Evolutionary conservation across 2,329 filamentous ascomycete species (phyloP), one percentile per base, ranked within the genome.

Genomic region (Akanthomyces lecanii): DNA sequence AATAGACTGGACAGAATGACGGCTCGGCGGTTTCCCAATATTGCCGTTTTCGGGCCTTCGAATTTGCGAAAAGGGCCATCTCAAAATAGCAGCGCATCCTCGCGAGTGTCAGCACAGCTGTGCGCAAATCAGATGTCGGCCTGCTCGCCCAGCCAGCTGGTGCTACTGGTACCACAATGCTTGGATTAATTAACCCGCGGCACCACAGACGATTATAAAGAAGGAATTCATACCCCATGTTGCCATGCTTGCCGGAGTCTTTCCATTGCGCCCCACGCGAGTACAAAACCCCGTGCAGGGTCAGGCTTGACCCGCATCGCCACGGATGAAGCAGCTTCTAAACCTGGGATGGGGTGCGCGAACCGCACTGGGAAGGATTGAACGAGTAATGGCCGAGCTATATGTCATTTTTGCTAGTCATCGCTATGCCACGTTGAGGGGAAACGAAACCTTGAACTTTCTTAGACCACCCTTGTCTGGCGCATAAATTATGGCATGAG

Each of bases 201-300:
- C 47, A 50, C 58, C 58, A 54, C 58, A 25, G 48, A 28, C 45
- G 40, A 51, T 23, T 21, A 7, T 1, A 53, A 47, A 44, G 28
- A 47, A 36, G 38, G 52, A 54, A 25, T 18, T 28, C 50, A 36
- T 36, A 7, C 33, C 33, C 33, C 33, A 30, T 33, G 28, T 12
- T 18, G 6, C 33, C 8, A 40, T 51, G 8, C 38, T 53, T 61
- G 45, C 25, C 48, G 48, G 58, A 23, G 45, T 54, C 50, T 47
- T 61, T 61, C 50, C 50, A 61, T 44, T n/a, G 5, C 58, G 50
- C 38, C 58, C 58, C 58, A 54, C 50, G n/a, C 23, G 6, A 38
- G n/a, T 28, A 28, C 36, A 61, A 36, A 16, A 14, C 47, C 40
- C 44, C 45, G 44, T 28, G 55, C 38, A 53, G 38, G 58, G 33